phyloP scores from a whole-genome alignment of 2,329 filamentous ascomycete genomes.

The Lachnellula cervina region DNA sequence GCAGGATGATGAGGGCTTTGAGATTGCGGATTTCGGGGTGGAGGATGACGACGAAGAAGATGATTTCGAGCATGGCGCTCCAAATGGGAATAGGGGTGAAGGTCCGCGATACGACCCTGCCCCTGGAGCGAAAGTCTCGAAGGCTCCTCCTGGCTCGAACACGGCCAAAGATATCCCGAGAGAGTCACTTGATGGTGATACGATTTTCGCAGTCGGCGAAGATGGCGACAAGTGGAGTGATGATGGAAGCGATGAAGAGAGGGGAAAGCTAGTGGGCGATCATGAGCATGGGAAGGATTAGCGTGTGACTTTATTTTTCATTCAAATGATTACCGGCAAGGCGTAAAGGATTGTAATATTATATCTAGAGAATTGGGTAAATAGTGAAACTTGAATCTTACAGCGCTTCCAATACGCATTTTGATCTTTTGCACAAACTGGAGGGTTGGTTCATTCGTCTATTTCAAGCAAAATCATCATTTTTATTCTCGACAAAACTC shows the following conservation, averaged over 20 bases:
- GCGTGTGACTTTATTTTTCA: not conserved
- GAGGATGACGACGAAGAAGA: constrained; percentile 57
- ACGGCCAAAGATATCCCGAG: constrained; percentile 38
- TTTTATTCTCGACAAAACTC: too few species aligned
- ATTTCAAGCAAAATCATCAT: too few species aligned
- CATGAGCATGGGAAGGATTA: constrained; percentile 4
- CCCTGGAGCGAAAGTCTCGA: constrained; percentile 12
- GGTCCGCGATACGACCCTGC: constrained; percentile 33
- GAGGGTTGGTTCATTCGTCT: too few species aligned
- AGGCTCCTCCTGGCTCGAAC: constrained; percentile 9
- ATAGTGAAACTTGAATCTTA: constrained; percentile 1
- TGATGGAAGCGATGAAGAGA: constrained; percentile 58
- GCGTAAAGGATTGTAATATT: constrained; percentile 10
- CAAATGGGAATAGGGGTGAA: constrained; percentile 42
- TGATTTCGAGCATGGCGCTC: constrained; percentile 38
- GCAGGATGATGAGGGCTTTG: constrained; percentile 97
- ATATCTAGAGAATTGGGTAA: constrained; percentile 4
- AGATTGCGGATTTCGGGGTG: constrained; percentile 85
- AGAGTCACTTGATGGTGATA: constrained; percentile 77
- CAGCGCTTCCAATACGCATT: not conserved
- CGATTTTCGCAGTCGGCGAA: constrained; percentile 91
- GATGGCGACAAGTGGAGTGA: constrained; percentile 77
- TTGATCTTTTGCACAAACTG: not conserved
- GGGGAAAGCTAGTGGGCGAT: constrained; percentile 43
- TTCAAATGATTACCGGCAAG: not conserved